phyloP scores from a whole-genome alignment of 225 moss, liverwort and hornwort genomes.

The Takakia lepidozioides region DNA sequence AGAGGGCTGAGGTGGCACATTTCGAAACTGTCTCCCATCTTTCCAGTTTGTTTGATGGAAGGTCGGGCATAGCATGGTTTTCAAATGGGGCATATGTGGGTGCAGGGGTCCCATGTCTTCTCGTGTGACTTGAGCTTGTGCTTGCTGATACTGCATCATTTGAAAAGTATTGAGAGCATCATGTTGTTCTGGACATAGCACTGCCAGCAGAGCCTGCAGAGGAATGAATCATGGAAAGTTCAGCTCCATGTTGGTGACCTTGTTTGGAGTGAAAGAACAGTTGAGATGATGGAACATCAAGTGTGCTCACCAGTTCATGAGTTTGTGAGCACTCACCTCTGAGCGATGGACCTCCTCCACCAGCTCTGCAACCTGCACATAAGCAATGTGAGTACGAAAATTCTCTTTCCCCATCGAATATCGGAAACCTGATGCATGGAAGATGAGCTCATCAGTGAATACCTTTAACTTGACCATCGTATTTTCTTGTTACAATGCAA shows the following conservation, averaged over 20 bases:
- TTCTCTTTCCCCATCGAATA: no score
- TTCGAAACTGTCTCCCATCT: background rate
- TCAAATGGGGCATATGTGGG: no score
- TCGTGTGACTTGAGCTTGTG: constrained; percentile 14
- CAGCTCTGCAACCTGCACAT: constrained; percentile 42
- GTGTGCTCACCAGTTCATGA: background rate
- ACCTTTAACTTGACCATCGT: no score
- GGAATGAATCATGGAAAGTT: background rate
- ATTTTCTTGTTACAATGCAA: background rate
- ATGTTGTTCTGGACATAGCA: constrained; percentile 19
- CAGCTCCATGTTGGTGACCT: no score
- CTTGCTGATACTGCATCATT: constrained; percentile 18
- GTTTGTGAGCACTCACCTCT: constrained; percentile 27
- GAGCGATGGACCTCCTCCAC: constrained; percentile 36
- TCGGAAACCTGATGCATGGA: no score
- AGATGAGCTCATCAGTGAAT: no score
- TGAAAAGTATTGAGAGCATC: constrained; percentile 16
- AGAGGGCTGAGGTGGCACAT: background rate
- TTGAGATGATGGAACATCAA: background rate
- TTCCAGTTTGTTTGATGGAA: no score
- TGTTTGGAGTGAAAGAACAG: background rate
- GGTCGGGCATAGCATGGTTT: no score
- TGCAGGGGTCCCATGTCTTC: constrained; percentile 10
- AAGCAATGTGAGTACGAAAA: no score
- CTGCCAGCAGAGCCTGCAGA: constrained; percentile 31